Evolutionary conservation across 1,284 basidiomycete species (phyloP).

Genomic region (Gomphus bonarii): DNA sequence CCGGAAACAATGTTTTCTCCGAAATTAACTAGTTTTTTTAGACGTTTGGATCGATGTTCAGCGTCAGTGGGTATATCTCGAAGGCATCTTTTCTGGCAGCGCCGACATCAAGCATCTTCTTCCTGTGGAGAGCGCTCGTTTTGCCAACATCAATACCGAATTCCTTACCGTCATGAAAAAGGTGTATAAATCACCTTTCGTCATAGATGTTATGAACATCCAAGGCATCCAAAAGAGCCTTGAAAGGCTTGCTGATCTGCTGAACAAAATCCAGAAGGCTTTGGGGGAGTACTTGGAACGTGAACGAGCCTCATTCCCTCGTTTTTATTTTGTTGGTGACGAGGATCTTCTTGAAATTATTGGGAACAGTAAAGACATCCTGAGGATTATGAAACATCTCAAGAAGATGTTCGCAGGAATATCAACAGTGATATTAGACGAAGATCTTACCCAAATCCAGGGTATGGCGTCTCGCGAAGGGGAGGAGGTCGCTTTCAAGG

Average conservation of each 20-base stretch:
- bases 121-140: constrained; percentile 93
- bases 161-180: constrained; percentile 99
- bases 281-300: constrained; percentile 98
- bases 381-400: constrained; percentile 95
- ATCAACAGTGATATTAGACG: constrained; percentile 82
- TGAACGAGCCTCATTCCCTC: constrained; percentile 94
- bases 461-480: constrained; percentile 94
- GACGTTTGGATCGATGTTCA: constrained; percentile 99
- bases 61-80: constrained; percentile 98
- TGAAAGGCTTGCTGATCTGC: constrained; percentile 90
- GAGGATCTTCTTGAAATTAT: constrained; percentile 99
- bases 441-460: constrained; percentile 77
- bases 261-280: constrained; percentile 99
- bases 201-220: constrained; percentile 95
- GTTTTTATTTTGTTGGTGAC: constrained; percentile 99
- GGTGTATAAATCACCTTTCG: constrained; percentile 97
- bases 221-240: constrained; percentile 93
- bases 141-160: constrained; percentile 98
- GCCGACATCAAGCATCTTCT: constrained; percentile 98
- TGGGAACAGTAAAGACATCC: constrained; percentile 97
- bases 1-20: not conserved
- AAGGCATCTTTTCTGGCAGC: constrained; percentile 98
- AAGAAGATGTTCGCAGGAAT: constrained; percentile 99
- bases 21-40: constrained; percentile 22
- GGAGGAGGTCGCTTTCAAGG: constrained; percentile 80